Evolutionary conservation across 1,284 basidiomycete genomes (phyloP).

Genomic region (Heterobasidion irregulare): DNA sequence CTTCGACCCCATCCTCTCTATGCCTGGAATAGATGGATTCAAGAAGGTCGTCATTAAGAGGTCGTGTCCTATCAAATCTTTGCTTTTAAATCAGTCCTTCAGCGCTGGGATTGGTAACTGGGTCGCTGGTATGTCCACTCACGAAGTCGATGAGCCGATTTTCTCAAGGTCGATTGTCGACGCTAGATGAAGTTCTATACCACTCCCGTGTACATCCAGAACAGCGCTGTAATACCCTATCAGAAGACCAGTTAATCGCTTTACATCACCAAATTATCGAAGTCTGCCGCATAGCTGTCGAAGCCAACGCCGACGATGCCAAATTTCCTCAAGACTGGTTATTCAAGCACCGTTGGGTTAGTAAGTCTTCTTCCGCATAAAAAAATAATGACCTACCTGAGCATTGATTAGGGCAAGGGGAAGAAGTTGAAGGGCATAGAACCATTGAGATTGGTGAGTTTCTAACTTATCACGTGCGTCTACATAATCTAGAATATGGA

Average conservation of each 20-base stretch:
- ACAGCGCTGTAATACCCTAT: conserved; percentile 54
- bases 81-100: conserved; percentile 78
- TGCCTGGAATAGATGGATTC: conserved; percentile 60
- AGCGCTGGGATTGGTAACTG: conserved; percentile 81
- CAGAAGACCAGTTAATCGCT: conserved; percentile 37
- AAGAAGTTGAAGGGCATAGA: conserved; percentile 42
- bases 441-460: conserved; percentile 42
- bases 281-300: conserved; percentile 60
- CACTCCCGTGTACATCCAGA: conserved; percentile 74
- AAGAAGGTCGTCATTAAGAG: conserved; percentile 41
- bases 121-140: conserved; percentile 53
- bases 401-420: conserved; percentile 51
- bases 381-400: background rate
- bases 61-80: conserved; percentile 67
- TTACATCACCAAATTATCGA: conserved; percentile 51
- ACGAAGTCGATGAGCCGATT: background rate
- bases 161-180: background rate
- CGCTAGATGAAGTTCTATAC: conserved; percentile 70
- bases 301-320: conserved; percentile 63
- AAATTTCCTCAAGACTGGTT: conserved; percentile 70
- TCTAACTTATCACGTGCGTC: conserved; percentile 1
- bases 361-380: conserved; percentile 7
- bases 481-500: background rate
- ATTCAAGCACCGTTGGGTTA: conserved; percentile 65
- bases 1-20: conserved; percentile 72